phyloP scores from a whole-genome alignment of 176 grass and related monocot species.

The Canna indica region DNA sequence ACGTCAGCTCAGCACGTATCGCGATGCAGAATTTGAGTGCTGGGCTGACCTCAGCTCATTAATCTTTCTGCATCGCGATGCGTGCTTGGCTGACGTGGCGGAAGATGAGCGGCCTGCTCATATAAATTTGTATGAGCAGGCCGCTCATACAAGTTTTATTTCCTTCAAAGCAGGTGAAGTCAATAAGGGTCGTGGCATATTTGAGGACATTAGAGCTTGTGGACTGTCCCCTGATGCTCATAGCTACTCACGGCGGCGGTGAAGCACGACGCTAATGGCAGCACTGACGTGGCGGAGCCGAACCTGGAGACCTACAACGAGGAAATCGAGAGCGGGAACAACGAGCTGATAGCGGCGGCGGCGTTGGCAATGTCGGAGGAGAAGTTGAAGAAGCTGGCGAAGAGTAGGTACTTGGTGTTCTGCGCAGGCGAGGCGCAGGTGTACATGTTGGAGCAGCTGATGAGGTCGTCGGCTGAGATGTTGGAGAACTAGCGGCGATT shows the following conservation, averaged over 20 bases:
- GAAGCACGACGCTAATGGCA: too few relatives aligned
- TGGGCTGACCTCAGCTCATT: too few relatives aligned
- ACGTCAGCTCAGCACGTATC: too few relatives aligned
- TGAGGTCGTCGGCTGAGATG: conserved; percentile 86
- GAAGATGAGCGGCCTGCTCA: too few relatives aligned
- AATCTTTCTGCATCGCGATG: too few relatives aligned
- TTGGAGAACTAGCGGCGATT: conserved; percentile 50
- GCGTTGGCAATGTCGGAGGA: conserved; percentile 75
- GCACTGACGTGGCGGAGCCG: conserved; percentile 21
- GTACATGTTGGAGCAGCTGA: conserved; percentile 83
- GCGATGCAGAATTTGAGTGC: too few relatives aligned
- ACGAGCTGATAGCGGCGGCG: conserved; percentile 43
- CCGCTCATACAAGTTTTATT: too few relatives aligned
- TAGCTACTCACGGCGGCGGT: too few relatives aligned
- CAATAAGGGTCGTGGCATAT: conserved; percentile 62
- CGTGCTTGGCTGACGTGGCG: too few relatives aligned
- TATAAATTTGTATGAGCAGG: too few relatives aligned
- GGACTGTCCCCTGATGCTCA: conserved; percentile 55
- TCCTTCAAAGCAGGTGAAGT: conserved; percentile 70
- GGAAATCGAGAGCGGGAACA: conserved; percentile 32
- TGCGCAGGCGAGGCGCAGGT: conserved; percentile 60
- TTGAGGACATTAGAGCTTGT: conserved; percentile 59
- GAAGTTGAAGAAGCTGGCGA: conserved; percentile 52
- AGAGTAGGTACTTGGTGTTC: conserved; percentile 72
- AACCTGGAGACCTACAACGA: conserved; percentile 25